These are phyloP conservation scores for Balamuthia mandrillaris DNA, from an alignment of 208 protist species.

Conservation along the genomic window DNA sequence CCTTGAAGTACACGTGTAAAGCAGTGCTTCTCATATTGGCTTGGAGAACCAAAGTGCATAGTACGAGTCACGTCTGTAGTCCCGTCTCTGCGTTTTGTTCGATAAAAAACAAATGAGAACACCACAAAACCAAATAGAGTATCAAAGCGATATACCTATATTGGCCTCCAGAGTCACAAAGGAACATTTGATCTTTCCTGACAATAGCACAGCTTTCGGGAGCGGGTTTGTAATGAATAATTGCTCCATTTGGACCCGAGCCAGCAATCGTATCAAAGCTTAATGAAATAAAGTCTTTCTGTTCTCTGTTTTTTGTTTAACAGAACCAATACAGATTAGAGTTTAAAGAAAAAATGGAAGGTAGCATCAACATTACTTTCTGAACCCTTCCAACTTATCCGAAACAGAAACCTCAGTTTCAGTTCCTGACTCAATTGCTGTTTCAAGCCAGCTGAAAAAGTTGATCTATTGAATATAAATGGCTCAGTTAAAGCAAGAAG, in stretches of 20 bases:
- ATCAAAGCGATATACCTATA: conserved; percentile 52
- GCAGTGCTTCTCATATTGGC: conserved; percentile 72
- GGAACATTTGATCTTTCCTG: conserved; percentile 77
- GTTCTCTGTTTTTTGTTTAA: neutral
- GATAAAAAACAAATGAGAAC: neutral
- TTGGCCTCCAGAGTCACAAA: conserved; percentile 92
- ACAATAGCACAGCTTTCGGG: conserved; percentile 65
- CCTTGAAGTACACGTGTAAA: conserved; percentile 94
- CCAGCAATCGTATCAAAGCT: conserved; percentile 88
- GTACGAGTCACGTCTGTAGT: conserved; percentile 95
- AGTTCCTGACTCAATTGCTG: neutral
- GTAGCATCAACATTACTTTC: conserved; percentile 22
- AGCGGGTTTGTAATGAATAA: conserved; percentile 89
- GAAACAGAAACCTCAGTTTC: conserved; percentile 83
- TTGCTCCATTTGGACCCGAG: conserved; percentile 84
- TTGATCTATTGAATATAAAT: neutral
- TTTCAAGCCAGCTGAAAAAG: conserved; percentile 82
- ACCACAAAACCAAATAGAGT: neutral
- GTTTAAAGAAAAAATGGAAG: conserved; percentile 42
- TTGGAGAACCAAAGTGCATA: conserved; percentile 80
- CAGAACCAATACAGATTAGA: neutral
- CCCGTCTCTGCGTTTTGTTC: conserved; percentile 63
- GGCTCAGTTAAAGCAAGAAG: neutral
- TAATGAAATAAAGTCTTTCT: conserved; percentile 79
- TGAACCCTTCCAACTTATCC: conserved; percentile 76